Evolutionary conservation across 1,284 basidiomycete species (phyloP).

Genomic region (Prillingera fragicola): DNA sequence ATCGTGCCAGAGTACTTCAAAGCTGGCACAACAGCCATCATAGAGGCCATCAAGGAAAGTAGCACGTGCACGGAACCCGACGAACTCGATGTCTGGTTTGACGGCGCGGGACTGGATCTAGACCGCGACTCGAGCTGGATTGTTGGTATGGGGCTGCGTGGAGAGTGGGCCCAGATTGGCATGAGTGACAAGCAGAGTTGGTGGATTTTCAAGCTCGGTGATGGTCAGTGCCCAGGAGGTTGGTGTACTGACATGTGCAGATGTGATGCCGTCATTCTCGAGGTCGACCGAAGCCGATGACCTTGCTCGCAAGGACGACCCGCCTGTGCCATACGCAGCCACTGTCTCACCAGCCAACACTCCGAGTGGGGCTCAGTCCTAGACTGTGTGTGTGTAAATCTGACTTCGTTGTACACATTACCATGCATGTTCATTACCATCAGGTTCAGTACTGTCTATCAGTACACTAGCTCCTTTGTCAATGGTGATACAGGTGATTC

Average conservation of each 20-base stretch:
- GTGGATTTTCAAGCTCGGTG: conserved; percentile 39
- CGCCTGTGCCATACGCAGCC: conserved; percentile 4
- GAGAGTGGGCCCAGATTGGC: conserved; percentile 36
- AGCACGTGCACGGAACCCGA: conserved; percentile 22
- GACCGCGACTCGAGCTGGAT: conserved; percentile 8
- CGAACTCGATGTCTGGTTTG: conserved; percentile 26
- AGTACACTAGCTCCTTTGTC: no score
- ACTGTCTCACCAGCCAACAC: no score
- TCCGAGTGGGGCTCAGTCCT: no score
- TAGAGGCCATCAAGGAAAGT: not conserved
- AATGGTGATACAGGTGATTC: no score
- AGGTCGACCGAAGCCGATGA: conserved; percentile 10
- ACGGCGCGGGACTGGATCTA: conserved; percentile 6
- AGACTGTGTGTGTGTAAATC: no score
- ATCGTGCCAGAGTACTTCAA: not conserved
- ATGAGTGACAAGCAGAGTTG: conserved; percentile 14
- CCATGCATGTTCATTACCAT: no score
- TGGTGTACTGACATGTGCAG: conserved; percentile 15
- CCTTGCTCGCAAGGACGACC: not conserved
- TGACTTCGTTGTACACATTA: no score
- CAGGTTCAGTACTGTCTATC: no score
- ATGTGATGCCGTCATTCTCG: conserved; percentile 26
- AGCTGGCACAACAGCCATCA: not conserved
- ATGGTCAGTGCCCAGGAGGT: conserved; percentile 25
- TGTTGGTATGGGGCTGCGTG: conserved; percentile 34